Evolutionary conservation across 495 filamentous ascomycete genomes (phyloP), one percentile per base, ranked within the genome.

Genomic region (Niebla homalea): DNA sequence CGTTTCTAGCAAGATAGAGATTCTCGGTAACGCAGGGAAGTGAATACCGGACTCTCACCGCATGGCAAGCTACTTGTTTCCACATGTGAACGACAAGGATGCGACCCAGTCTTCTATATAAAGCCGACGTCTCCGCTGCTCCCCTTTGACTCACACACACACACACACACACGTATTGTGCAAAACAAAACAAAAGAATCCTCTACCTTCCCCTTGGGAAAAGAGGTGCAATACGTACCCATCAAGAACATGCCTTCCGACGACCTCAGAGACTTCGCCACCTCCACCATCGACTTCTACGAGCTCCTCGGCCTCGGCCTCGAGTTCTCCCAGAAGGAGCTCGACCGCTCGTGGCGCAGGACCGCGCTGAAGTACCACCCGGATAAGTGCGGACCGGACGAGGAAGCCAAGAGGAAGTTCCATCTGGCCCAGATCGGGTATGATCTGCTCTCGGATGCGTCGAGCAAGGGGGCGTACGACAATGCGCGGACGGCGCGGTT

Each of bases 341-440:
- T 98, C 59, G 85, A 89, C 49, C 79, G 80, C 47, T 87, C 87
- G 42, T 98, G 94, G 70, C 80, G 89, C 35, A 87, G 84, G 61
- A 84, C 87, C 4, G 86, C 93, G 0, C 72, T 96, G 10, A 87
- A 84, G 63, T 86, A 87, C 62, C 92, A 98, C 64, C 92, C 92
- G 10, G 90, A 94, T 71, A 84, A 83, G 67, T 83, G 60, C 22
- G 64, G 73, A 36, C 75, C 75, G 58, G 70, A 79, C 29, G 60
- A 67, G 10, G 69, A 68, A 36, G 79, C 80, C 26, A 73, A 78
- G 51, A 81, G 84, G 50, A 84, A 78, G 58, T 89, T 88, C 62
- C 80, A 87, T 57, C 70, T 80, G n/a, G 70, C 86, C 15, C 76
- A 78, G 42, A 78, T 84, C 54, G 84, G 81, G 32, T 73, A 82